Base-by-base conservation (phyloP, 2,329 filamentous ascomycete species). In the Fusarium xyrophilum region DNA sequence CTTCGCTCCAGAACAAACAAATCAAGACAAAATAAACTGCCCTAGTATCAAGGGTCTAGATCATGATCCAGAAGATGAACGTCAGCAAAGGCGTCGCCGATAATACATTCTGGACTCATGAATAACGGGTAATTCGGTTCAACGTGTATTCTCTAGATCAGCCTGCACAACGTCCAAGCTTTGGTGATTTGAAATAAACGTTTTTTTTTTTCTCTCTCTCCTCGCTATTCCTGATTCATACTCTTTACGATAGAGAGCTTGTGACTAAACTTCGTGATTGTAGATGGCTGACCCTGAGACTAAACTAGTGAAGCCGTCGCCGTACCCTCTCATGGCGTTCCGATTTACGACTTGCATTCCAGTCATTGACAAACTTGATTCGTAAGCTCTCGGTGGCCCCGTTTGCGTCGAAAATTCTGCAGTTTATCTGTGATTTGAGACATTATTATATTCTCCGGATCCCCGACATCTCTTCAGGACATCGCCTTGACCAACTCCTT, bases 281-380 rank as follows among this genome's bases (percentile, higher is more conserved):
- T 42, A 50, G 28, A 51, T 42, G 43, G 35, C 40, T 38, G 27
- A n/a, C 36, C 14, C 44, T 35, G 33, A 43, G 21, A 43, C 43
- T 40, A 38, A 32, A 36, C 63, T 67, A 67, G 53, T 35, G 57
- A 69, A 67, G 68, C 62, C 42, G 69, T 67, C 33, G 12, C 56
- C 21, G 47, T 56, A 36, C 53, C 61, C 38, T 42, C 36, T 28
- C 21, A 39, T 64, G 46, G 68, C 60, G 64, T 63, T 66, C 28
- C 25, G 47, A 30, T 40, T 39, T 15, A 27, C 27, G 53, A 17
- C 21, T 27, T 42, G 5, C 68, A 70, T 70, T 70, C 68, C 68
- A 71, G 53, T 51, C 19, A 28, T 17, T 44, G 28, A 35, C 30
- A 21, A 32, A 36, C 42, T 27, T 40, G 60, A 55, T 54, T 56